Evolutionary conservation across 345 rosid species (phyloP), one percentile per base, ranked within the genome.

Genomic region (Sonneratia alba): DNA sequence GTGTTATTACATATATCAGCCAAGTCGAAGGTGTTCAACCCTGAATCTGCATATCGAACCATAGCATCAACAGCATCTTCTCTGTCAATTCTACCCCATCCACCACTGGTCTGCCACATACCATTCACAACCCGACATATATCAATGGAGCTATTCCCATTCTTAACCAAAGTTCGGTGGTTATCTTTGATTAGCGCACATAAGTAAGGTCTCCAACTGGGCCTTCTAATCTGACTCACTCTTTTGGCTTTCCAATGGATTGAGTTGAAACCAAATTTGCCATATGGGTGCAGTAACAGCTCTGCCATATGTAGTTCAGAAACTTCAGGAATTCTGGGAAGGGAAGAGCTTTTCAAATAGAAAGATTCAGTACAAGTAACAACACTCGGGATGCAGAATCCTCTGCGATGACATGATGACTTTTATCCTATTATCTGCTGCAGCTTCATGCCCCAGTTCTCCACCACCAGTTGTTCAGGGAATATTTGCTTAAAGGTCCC

Each of bases 21-120:
- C 87, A 86, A 74, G 69, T 86, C 89, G 75, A 86, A 88, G 70
- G 86, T 84, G 59, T 77, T 49, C 1, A 88, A 79, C 63, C 86
- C 85, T 45, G 82, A 77, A 80, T 85, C 89, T 71, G 87, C 88
- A 83, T 84, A 83, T 77, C 22, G 74, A 71, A 87, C 79, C 89
- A 85, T 89, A 59, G 86, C 85, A 79, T 84, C 81, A 36, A 84
- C 83, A 24, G 86, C 86, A 63, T 73, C 75, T 22, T 76, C 76
- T 45, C 67, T 68, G 63, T 87, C 82, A 77, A 85, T 84, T 73
- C 67, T 79, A 62, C 91, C 88, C 87, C 91, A 85, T 0, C 88
- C 89, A 70, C 91, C 85, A 72, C 88, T 83, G 34, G 84, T 78
- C 82, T 86, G 89, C 89, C 91, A 86, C 88, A 83, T 86, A 70